Conservation (phyloP, 169 alveolate genomes). For the Plasmodium knowlesi region DNA sequence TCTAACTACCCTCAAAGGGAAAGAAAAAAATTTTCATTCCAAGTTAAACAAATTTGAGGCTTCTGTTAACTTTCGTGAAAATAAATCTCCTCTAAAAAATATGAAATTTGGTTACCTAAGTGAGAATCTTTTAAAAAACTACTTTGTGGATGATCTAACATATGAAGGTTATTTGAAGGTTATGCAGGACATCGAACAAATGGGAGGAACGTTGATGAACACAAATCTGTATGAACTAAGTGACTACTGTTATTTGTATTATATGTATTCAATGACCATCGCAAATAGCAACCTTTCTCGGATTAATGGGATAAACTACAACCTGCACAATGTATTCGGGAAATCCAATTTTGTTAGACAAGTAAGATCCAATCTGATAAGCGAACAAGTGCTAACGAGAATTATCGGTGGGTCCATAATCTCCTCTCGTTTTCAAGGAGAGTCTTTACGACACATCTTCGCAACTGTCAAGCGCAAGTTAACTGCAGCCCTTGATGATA, state of each 20-base stretch:
- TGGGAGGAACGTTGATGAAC: constrained; percentile 22
- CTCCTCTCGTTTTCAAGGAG: constrained; percentile 22
- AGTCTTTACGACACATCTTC: background rate
- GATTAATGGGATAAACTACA: constrained; percentile 62
- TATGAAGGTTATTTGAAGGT: constrained; percentile 13
- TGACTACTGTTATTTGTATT: constrained; percentile 54
- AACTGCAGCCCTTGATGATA: background rate
- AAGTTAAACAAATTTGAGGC: constrained; percentile 27
- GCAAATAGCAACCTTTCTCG: constrained; percentile 47
- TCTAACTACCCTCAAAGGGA: constrained; percentile 11
- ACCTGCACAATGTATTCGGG: constrained; percentile 3
- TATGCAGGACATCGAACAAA: constrained; percentile 13
- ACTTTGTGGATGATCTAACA: constrained; percentile 19
- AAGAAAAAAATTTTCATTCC: constrained; percentile 12
- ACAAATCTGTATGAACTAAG: constrained; percentile 2
- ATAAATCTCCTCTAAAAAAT: constrained; percentile 14
- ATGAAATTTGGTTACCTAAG: constrained; percentile 40
- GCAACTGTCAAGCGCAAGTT: background rate
- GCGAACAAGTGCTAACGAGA: constrained; percentile 43
- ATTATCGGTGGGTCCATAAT: constrained; percentile 53
- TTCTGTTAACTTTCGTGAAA: constrained; percentile 7
- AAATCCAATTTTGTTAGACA: constrained; percentile 6
- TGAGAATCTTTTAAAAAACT: constrained; percentile 7
- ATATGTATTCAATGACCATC: constrained; percentile 40
- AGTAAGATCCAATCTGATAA: constrained; percentile 28